Evolutionary conservation across 208 protist species (phyloP).

Genomic region (Borovskyia barvae): DNA sequence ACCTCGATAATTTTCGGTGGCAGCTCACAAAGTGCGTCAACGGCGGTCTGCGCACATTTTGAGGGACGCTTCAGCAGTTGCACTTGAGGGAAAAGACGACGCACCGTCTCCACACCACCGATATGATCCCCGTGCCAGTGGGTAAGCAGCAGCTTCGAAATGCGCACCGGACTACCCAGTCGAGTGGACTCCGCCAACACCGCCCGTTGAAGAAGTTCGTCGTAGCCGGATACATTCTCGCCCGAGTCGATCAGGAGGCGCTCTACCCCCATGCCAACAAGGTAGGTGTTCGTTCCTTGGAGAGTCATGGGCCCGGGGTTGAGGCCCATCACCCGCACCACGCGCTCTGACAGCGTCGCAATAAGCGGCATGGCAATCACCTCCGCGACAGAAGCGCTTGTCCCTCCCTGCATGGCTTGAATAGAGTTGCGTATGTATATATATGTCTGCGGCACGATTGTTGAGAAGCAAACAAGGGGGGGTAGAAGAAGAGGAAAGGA

Average conservation of each 20-base stretch:
- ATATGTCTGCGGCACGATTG: no score
- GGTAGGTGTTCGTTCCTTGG: constrained; percentile 73
- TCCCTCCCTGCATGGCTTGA: no score
- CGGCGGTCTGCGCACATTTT: constrained; percentile 13
- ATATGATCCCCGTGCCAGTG: constrained; percentile 76
- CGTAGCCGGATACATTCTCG: constrained; percentile 45
- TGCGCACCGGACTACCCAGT: constrained; percentile 30
- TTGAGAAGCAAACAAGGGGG: neutral
- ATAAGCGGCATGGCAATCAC: constrained; percentile 29
- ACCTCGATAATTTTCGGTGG: constrained; percentile 30
- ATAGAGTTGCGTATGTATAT: no score
- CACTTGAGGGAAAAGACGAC: constrained; percentile 33
- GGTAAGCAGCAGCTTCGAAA: constrained; percentile 60
- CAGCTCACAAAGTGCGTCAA: constrained; percentile 23
- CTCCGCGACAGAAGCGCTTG: neutral
- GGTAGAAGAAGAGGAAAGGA: neutral
- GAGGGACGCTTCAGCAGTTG: constrained; percentile 48
- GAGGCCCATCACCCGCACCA: constrained; percentile 62
- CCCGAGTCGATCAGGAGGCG: constrained; percentile 64
- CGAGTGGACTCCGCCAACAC: constrained; percentile 22
- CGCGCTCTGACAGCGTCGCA: constrained; percentile 31
- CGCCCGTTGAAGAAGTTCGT: constrained; percentile 24
- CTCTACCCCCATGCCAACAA: constrained; percentile 48
- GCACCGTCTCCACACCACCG: constrained; percentile 47
- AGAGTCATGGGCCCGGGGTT: constrained; percentile 71